These are phyloP conservation scores for Trichophyton verrucosum DNA, from an alignment of 2,329 filamentous ascomycete species.

Conservation along the genomic window DNA sequence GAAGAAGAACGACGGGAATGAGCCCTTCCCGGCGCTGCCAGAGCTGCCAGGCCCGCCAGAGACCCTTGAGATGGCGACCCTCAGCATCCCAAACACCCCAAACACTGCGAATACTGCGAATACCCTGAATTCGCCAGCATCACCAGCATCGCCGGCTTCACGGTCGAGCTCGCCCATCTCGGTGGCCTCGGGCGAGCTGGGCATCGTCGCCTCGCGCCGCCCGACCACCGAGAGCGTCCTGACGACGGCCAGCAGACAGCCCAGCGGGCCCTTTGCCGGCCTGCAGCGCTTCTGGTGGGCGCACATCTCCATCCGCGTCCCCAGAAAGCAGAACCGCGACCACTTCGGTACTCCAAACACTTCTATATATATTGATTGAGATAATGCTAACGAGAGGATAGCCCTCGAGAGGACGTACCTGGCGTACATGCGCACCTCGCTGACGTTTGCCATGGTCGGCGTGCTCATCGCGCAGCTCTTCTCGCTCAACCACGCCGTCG, in stretches of 20 bases:
- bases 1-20: background rate
- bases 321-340: conserved; percentile 31
- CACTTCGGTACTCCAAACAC: conserved; percentile 31
- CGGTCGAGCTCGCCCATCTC: conserved; percentile 10
- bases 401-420: conserved; percentile 65
- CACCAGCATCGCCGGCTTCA: background rate
- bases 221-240: conserved; percentile 7
- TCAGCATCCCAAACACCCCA: too few relatives aligned
- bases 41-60: too few relatives aligned
- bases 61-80: too few relatives aligned
- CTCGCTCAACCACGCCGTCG: conserved; percentile 41
- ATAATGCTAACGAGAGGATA: conserved; percentile 21
- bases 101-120: too few relatives aligned
- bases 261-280: conserved; percentile 47
- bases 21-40: background rate
- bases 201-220: conserved; percentile 9
- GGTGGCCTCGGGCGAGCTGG: conserved; percentile 12
- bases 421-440: conserved; percentile 57
- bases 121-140: background rate
- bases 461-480: conserved; percentile 57
- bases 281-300: conserved; percentile 71
- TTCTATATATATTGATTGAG: too few relatives aligned
- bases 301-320: conserved; percentile 27
- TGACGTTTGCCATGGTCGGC: conserved; percentile 55
- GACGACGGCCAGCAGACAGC: conserved; percentile 5